Base-by-base conservation (phyloP, 805 yeast species). In the Ogataea nitratoaversa region DNA sequence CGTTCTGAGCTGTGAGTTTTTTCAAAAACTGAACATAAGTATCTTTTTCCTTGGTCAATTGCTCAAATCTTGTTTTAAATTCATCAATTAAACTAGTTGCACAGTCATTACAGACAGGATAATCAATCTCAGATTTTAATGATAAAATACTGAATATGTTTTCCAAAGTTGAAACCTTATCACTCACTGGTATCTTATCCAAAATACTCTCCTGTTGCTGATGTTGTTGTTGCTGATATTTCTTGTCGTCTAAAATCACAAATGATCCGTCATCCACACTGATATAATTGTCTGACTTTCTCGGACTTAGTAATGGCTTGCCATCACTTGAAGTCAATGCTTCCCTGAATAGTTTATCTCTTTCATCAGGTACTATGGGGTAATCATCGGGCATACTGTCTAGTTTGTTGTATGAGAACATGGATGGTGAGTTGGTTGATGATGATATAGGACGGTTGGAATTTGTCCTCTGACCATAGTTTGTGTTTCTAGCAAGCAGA, bases 71-170 rank as follows among this genome's bases (percentile, higher is more conserved):
- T 11, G 66, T 59, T 52, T 80, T 82, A 59, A 88, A 70, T 41
- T 80, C 81, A 8, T 76, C 79, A 9, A 84, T 67, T 19, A 91
- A 61, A 17, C 72, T 58, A 32, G 72, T 77, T 6, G 93, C 84
- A 60, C 99, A 93, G 32, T 90, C 97, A 19, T 72, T 71, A 52
- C 98, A 91, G 13, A 93, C 78, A 0, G 99, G 99, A 54, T 79
- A 80, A 47, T 87, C 95, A 13, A 91, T 72, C 44, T 82, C 88
- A 37, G 82, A 81, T 45, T 84, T 82, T 1, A 93, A 81, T 0
- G 93, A 82, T 5, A 91, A 62, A 2, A 84, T 69, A 46, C 83
- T 82, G 57, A 87, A 89, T 2, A 91, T 73, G 29, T 75, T 76
- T 2, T 77, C 78, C 25, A 88, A 58, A 0, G 79, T 70, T 34